phyloP scores from a whole-genome alignment of 73 alveolate genomes.

The Chromera velia region DNA sequence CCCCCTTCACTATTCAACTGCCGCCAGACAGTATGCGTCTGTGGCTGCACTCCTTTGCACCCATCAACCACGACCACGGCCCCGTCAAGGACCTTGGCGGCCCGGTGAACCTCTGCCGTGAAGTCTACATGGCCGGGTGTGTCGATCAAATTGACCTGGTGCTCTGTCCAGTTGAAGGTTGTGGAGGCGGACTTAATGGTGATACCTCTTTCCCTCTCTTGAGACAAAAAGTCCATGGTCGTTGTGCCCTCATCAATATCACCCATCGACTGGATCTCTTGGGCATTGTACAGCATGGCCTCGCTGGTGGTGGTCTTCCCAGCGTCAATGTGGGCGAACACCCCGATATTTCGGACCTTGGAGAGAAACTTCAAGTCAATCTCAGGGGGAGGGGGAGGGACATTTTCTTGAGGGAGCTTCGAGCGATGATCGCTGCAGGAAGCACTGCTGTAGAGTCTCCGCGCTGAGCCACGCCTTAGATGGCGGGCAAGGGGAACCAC shows the following conservation, averaged over 20 bases:
- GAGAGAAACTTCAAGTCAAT: not conserved
- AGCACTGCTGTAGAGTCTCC: no score
- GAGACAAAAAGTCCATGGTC: conserved; percentile 60
- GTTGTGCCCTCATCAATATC: conserved; percentile 43
- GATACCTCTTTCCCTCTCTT: conserved; percentile 78
- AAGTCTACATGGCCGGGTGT: conserved; percentile 92
- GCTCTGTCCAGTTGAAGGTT: conserved; percentile 67
- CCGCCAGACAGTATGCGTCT: conserved; percentile 74
- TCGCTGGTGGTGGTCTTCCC: conserved; percentile 53
- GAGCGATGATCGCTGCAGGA: no score
- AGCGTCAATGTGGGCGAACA: conserved; percentile 50
- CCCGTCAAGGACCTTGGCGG: conserved; percentile 79
- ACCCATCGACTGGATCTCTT: not conserved
- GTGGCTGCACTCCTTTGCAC: conserved; percentile 62
- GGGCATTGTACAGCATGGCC: conserved; percentile 16
- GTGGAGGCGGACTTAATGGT: conserved; percentile 84
- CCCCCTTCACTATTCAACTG: no score
- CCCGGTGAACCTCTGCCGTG: conserved; percentile 81
- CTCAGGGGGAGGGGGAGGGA: not conserved
- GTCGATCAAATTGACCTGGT: conserved; percentile 71
- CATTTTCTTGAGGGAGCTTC: no score
- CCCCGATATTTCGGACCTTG: conserved; percentile 28
- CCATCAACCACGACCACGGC: conserved; percentile 78
- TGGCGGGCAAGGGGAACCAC: no score
- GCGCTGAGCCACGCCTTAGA: no score